Conservation (phyloP, 257 asterid species). For the Anisodus acutangulus region DNA sequence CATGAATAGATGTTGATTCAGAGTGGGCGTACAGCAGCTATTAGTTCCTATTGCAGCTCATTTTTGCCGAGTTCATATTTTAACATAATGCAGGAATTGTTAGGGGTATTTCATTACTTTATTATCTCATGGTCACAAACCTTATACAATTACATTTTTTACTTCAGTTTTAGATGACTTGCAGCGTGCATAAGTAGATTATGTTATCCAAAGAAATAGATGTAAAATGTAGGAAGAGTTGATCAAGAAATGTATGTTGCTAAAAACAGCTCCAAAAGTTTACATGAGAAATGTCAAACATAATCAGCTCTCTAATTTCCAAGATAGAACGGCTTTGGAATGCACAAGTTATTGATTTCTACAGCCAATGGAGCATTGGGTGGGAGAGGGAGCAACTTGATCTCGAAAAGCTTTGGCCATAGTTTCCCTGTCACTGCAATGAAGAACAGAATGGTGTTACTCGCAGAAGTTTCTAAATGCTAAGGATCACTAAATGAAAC, state of each 20-base stretch:
- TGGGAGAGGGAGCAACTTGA: conserved; percentile 51
- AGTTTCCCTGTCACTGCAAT: conserved; percentile 74
- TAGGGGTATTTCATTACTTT: no score
- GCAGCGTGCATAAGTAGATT: background rate
- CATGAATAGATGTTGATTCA: background rate
- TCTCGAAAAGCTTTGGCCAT: conserved; percentile 74
- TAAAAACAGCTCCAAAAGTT: conserved; percentile 10
- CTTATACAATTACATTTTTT: background rate
- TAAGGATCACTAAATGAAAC: background rate
- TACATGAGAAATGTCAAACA: background rate
- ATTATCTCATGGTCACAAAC: no score
- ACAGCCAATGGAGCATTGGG: conserved; percentile 45
- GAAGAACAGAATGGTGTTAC: background rate
- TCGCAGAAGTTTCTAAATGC: background rate
- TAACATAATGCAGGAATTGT: no score
- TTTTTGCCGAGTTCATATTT: background rate
- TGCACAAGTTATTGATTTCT: conserved; percentile 54
- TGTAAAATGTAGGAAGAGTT: background rate
- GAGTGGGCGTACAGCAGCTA: background rate
- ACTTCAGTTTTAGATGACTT: background rate
- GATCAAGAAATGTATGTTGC: conserved; percentile 11
- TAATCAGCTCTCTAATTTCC: conserved; percentile 24
- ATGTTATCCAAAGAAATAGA: background rate
- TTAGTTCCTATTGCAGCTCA: background rate
- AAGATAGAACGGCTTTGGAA: conserved; percentile 44